A percentile compares a stretch with the other conserved stretches of the same genome.
Evolutionary conservation across 139 green algal genomes (phyloP).

Genomic region (Chloropicon primus): DNA sequence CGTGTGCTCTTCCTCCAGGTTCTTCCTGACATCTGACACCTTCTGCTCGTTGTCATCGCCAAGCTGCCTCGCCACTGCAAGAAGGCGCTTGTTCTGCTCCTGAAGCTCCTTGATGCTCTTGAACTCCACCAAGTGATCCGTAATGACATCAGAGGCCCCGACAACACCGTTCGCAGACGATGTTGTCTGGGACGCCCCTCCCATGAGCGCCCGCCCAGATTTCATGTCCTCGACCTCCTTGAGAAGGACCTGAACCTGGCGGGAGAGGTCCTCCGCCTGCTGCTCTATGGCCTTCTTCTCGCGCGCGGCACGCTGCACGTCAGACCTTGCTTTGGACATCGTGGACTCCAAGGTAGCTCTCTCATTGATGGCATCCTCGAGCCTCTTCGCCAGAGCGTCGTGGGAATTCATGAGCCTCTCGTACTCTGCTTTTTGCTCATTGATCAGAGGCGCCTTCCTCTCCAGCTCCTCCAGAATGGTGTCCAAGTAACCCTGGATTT

Average conservation of each 20-base stretch:
- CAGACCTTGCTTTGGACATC: neutral
- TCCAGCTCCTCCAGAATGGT: slow-evolving; percentile 33
- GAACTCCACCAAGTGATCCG: slow-evolving; percentile 24
- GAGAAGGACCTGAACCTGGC: slow-evolving; percentile 3
- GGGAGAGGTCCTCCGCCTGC: neutral
- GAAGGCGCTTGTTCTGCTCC: slow-evolving; percentile 27
- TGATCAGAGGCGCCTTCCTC: slow-evolving; percentile 24
- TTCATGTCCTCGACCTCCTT: slow-evolving; percentile 2
- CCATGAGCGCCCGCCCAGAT: neutral
- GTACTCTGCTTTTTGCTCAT: slow-evolving; percentile 31
- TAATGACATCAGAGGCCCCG: slow-evolving; percentile 24
- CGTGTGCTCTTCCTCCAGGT: neutral
- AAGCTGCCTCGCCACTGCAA: slow-evolving; percentile 32
- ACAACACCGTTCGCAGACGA: neutral
- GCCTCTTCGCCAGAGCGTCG: slow-evolving; percentile 8
- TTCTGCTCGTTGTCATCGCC: slow-evolving; percentile 18
- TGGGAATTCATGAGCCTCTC: slow-evolving; percentile 26
- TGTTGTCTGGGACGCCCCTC: neutral
- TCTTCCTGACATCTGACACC: neutral
- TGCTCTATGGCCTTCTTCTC: neutral
- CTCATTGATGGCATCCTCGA: slow-evolving; percentile 18
- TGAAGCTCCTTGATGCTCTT: slow-evolving; percentile 29
- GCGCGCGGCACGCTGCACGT: neutral
- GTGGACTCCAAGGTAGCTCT: slow-evolving; percentile 13
- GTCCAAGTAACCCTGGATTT: slow-evolving; percentile 24